Base-by-base conservation (phyloP, 1,139 yeast species). In the Pneumocystis oryctolagi region DNA sequence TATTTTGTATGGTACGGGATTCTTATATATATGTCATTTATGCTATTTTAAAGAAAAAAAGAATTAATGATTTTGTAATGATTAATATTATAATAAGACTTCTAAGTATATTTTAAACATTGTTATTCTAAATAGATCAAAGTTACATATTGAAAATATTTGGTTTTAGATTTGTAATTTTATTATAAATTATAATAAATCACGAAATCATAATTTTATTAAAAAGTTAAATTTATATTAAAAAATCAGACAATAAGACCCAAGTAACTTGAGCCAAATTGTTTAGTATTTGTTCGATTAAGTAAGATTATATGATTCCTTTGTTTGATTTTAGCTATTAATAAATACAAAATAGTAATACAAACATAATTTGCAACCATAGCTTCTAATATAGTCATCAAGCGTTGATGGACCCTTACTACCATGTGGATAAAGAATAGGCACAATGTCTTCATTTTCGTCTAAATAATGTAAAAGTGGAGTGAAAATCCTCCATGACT, bases 391-490 rank as follows among this genome's bases (percentile, higher is more conserved):
- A 73, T 82, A 92, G 61, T 78, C 76, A 67, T 79, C 78, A 71
- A 89, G 80, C 40, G 77, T 78, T 64, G 76, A 76, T 62, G 98
- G 98, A 61, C 97, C 97, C 73, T 94, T 84, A 32, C 95, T 83
- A 37, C 98, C 98, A 73, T 92, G 92, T 34, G 94, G 82, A 73
- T 92, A 92, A 67, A 90, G 87, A 56, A 83, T 75, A 59, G 82
- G 78, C 40, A 71, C 66, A 62, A 73, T 68, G 61, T 69, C 68
- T 64, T 71, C 68, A 66, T 75, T 72, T 59, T 84, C 79, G 76
- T 92, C 97, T 68, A 92, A 79, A 74, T 81, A 80, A 67, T 90
- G 77, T 73, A 94, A 80, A 68, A 94, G 78, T 25, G 98, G 98
- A 20, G 97, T 90, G 35, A 65, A 65, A 20, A 57, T 57, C 70